Conservation (phyloP, 208 protist species). For the Plasmodiophora brassicae region DNA sequence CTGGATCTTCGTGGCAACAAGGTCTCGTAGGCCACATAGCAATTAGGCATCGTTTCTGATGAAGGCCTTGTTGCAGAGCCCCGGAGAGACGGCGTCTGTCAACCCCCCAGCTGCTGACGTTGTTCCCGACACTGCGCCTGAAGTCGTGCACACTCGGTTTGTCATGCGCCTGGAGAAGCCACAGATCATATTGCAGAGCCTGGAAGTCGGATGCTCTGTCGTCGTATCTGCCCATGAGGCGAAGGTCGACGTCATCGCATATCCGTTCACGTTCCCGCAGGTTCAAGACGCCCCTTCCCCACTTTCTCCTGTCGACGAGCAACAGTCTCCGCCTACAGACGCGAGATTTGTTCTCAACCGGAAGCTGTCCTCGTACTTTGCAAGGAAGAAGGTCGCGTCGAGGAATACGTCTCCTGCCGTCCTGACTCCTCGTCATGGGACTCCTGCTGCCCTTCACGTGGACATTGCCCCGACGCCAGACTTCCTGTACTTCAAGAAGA, state of each 20-base stretch:
- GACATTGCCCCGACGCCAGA: neutral
- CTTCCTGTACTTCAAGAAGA: slow-evolving; percentile 11
- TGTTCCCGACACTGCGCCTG: neutral
- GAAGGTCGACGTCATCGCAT: slow-evolving; percentile 2
- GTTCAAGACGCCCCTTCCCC: neutral
- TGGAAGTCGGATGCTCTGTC: slow-evolving; percentile 23
- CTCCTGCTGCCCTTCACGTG: no score
- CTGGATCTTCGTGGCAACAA: neutral
- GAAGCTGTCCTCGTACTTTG: no score
- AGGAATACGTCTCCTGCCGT: no score
- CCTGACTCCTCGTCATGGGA: no score
- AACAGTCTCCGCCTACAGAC: no score
- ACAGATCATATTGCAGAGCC: slow-evolving; percentile 1
- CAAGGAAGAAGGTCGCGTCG: no score
- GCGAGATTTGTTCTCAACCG: no score
- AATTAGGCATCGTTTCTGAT: neutral
- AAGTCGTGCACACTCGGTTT: neutral
- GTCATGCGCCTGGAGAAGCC: neutral
- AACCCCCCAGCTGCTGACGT: no score
- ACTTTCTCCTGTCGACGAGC: no score
- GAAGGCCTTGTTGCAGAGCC: no score
- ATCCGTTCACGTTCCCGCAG: neutral
- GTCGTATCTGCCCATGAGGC: slow-evolving; percentile 28
- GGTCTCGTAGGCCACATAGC: neutral
- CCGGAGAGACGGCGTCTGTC: no score